phyloP scores from a whole-genome alignment of 148 eudicot genomes.

The Dysphania ambrosioides region DNA sequence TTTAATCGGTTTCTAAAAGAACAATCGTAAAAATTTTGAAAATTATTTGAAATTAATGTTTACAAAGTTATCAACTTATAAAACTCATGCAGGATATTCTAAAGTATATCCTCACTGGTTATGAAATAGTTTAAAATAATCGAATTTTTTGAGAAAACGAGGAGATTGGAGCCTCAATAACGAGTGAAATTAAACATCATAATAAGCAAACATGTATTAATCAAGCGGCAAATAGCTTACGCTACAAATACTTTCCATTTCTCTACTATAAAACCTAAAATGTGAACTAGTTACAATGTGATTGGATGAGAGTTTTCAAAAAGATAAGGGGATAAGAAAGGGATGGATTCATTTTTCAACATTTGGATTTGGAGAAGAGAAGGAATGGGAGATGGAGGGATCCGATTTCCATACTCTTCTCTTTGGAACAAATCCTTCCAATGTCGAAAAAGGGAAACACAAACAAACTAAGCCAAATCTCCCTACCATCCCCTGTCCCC shows the following conservation, averaged over 20 bases:
- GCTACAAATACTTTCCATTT: constrained; percentile 8
- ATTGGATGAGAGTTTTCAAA: not conserved
- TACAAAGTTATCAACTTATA: no score
- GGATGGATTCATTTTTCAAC: not conserved
- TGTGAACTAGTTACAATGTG: not conserved
- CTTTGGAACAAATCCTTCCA: not conserved
- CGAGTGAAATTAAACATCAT: no score
- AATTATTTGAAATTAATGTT: no score
- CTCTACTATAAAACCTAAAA: constrained; percentile 8
- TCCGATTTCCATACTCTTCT: not conserved
- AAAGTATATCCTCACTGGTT: no score
- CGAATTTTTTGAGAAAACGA: no score
- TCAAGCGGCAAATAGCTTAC: constrained; percentile 4
- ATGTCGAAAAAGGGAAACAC: not conserved
- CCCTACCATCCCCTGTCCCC: not conserved
- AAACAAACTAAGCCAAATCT: not conserved
- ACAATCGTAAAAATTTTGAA: no score
- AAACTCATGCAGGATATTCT: no score
- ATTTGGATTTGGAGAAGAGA: not conserved
- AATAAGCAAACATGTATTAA: no score
- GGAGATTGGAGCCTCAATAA: no score
- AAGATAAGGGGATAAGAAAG: not conserved
- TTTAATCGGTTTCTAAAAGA: no score
- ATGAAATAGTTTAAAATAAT: no score
- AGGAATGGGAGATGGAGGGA: not conserved